These are phyloP conservation scores for Suillus lakei DNA, from an alignment of 768 basidiomycete genomes.

Conservation along the genomic window DNA sequence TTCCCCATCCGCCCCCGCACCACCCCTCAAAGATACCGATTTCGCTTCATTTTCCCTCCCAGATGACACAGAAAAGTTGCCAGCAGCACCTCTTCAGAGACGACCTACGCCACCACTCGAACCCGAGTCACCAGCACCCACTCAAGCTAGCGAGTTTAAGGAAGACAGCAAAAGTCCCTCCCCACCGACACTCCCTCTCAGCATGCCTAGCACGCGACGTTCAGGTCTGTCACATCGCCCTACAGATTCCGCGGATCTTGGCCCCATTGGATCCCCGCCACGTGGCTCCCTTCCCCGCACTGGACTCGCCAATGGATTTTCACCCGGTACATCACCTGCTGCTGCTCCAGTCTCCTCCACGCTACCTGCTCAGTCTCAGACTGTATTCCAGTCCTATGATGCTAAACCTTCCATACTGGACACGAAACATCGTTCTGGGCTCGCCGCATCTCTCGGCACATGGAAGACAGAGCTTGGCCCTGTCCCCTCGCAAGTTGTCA, in stretches of 20 bases:
- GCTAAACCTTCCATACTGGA: constrained; percentile 60
- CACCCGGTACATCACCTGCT: constrained; percentile 65
- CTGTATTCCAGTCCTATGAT: constrained; percentile 70
- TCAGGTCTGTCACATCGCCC: constrained; percentile 41
- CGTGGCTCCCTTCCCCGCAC: constrained; percentile 44
- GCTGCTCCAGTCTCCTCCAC: constrained; percentile 35
- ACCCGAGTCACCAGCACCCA: constrained; percentile 11
- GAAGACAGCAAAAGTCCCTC: constrained; percentile 38
- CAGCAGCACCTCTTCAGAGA: constrained; percentile 46
- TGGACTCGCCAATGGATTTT: constrained; percentile 46
- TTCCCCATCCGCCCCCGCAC: constrained; percentile 80
- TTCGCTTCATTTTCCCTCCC: constrained; percentile 70
- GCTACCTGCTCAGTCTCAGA: constrained; percentile 46
- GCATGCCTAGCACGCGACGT: constrained; percentile 50
- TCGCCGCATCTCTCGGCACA: constrained; percentile 66
- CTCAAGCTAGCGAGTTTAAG: constrained; percentile 19
- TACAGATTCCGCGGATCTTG: constrained; percentile 59
- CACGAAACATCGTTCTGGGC: constrained; percentile 49
- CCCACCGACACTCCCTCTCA: constrained; percentile 59
- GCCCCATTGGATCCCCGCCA: constrained; percentile 85
- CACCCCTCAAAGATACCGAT: constrained; percentile 75
- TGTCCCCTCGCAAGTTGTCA: constrained; percentile 22
- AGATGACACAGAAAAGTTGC: constrained; percentile 59
- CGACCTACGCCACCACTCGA: constrained; percentile 6
- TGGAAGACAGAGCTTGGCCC: constrained; percentile 36